Conservation (phyloP, 2,329 filamentous ascomycete species). For the Talaromyces funiculosus region DNA sequence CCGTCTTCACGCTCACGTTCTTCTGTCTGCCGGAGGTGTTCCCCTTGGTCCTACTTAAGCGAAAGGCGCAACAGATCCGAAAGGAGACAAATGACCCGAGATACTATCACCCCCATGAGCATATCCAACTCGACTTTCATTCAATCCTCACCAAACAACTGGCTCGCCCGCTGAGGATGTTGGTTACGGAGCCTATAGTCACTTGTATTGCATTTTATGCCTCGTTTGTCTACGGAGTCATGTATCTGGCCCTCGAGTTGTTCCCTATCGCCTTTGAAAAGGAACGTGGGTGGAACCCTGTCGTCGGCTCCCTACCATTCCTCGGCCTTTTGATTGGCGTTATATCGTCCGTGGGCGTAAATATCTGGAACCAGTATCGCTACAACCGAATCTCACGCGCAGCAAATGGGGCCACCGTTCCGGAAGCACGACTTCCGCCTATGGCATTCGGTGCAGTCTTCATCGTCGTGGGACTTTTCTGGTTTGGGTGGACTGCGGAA, state of each 20-base stretch:
- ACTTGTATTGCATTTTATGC: conserved; percentile 37
- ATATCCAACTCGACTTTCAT: conserved; percentile 29
- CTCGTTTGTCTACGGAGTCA: conserved; percentile 26
- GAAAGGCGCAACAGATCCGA: conserved; percentile 45
- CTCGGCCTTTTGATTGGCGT: conserved; percentile 39
- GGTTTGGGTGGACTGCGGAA: conserved; percentile 11
- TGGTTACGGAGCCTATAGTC: conserved; percentile 44
- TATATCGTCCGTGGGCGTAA: conserved; percentile 33
- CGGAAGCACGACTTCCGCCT: not conserved
- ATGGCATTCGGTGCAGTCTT: conserved; percentile 7
- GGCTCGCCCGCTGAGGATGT: conserved; percentile 37
- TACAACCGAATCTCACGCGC: conserved; percentile 30
- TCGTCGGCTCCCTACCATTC: conserved; percentile 40
- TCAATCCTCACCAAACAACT: conserved; percentile 38
- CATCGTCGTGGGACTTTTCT: conserved; percentile 8
- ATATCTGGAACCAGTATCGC: conserved; percentile 35
- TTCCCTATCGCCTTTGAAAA: conserved; percentile 30
- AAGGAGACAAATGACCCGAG: conserved; percentile 44
- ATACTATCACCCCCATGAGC: conserved; percentile 40
- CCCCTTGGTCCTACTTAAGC: conserved; percentile 43
- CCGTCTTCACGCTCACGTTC: conserved; percentile 42
- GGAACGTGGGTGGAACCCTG: conserved; percentile 34
- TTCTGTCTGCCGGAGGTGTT: conserved; percentile 48
- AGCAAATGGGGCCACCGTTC: conserved; percentile 17
- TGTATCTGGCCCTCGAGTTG: conserved; percentile 25